Conservation (phyloP, 2,329 filamentous ascomycete species). For the Trichoderma koningiopsis region DNA sequence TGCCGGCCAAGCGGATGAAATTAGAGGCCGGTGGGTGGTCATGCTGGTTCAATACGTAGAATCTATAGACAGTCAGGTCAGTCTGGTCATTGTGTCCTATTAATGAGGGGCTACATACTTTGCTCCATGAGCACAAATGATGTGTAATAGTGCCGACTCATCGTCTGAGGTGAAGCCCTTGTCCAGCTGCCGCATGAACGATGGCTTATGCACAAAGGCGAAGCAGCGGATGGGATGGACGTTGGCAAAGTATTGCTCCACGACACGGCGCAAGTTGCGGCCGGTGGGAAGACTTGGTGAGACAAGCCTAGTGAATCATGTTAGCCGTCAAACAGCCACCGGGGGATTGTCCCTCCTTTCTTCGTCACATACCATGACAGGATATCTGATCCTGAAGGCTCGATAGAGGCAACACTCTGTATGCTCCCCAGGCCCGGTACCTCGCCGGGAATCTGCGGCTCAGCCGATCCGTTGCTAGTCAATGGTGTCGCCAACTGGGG, state of each 20-base stretch:
- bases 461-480: slow-evolving; percentile 1
- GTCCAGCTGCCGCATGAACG: slow-evolving; percentile 43
- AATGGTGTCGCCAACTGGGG: neutral
- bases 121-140: slow-evolving; percentile 44
- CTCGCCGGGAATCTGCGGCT: slow-evolving; percentile 2
- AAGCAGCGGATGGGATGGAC: slow-evolving; percentile 46
- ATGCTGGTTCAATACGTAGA: slow-evolving; percentile 39
- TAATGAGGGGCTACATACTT: slow-evolving; percentile 34
- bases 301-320: slow-evolving; percentile 36
- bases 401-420: slow-evolving; percentile 25
- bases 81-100: neutral
- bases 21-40: slow-evolving; percentile 36
- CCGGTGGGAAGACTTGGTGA: slow-evolving; percentile 38
- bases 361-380: slow-evolving; percentile 27
- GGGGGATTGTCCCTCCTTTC: neutral
- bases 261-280: slow-evolving; percentile 41
- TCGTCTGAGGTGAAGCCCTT: slow-evolving; percentile 42
- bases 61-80: slow-evolving; percentile 31
- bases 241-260: slow-evolving; percentile 45
- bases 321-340: neutral
- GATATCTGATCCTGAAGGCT: slow-evolving; percentile 22
- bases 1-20: slow-evolving; percentile 40
- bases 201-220: slow-evolving; percentile 45
- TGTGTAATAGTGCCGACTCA: slow-evolving; percentile 41
- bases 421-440: neutral